Conservation (phyloP, 805 yeast species). For the Teunomyces panamensis region DNA sequence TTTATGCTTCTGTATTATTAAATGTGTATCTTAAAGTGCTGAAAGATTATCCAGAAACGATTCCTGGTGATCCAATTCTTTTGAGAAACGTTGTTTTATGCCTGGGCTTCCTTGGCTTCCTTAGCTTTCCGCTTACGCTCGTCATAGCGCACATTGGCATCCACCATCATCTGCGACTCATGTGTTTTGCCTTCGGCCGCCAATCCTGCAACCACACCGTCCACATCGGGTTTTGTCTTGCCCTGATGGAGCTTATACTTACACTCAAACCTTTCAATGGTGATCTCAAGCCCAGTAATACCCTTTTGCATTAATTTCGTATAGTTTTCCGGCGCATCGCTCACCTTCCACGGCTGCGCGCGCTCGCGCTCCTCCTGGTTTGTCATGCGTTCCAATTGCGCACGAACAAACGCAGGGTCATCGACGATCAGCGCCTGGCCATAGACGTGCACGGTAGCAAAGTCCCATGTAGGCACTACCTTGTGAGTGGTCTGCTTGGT, state of each 20-base stretch:
- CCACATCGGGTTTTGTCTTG: slow-evolving; percentile 38
- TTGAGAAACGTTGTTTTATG: too few relatives aligned
- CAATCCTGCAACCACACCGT: slow-evolving; percentile 52
- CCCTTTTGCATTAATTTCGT: slow-evolving; percentile 42
- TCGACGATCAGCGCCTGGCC: slow-evolving; percentile 49
- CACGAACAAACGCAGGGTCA: slow-evolving; percentile 43
- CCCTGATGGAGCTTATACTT: slow-evolving; percentile 62
- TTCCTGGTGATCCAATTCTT: too few relatives aligned
- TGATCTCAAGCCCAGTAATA: slow-evolving; percentile 56
- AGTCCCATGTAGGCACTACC: slow-evolving; percentile 72
- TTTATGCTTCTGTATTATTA: not conserved
- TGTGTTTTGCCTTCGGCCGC: slow-evolving; percentile 31
- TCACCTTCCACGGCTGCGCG: slow-evolving; percentile 49
- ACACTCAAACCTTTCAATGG: slow-evolving; percentile 44
- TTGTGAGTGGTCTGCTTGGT: slow-evolving; percentile 55
- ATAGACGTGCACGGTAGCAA: slow-evolving; percentile 52
- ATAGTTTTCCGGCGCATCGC: slow-evolving; percentile 55
- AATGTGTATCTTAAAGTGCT: not conserved
- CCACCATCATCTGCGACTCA: slow-evolving; percentile 23
- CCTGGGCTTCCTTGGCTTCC: too few relatives aligned
- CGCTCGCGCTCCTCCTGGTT: slow-evolving; percentile 46
- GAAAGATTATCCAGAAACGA: not conserved
- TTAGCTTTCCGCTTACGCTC: not conserved
- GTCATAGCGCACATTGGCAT: slow-evolving; percentile 11
- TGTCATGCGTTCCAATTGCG: slow-evolving; percentile 44